A percentile compares a stretch with the other conserved stretches of the same genome.
phyloP scores from a whole-genome alignment of 208 protist species.

The Wallacemonas sp. region DNA sequence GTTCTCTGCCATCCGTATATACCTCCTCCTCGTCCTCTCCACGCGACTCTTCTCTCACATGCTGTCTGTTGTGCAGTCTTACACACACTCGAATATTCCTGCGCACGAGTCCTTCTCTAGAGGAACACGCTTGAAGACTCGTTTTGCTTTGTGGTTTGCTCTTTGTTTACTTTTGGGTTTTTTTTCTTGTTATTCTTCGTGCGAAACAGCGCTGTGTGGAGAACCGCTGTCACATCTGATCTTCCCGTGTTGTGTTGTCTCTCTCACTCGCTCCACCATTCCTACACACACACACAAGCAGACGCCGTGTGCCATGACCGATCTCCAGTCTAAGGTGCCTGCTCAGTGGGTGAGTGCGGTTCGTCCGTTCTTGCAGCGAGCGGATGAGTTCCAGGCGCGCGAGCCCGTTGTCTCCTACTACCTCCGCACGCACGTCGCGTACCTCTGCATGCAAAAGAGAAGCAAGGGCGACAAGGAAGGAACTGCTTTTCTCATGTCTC shows the following conservation, averaged over 20 bases:
- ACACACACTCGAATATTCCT: too few species aligned
- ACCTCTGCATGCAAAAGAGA: slow-evolving; percentile 44
- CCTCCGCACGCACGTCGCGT: slow-evolving; percentile 66
- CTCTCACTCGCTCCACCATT: not conserved
- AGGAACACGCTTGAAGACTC: too few species aligned
- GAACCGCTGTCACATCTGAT: too few species aligned
- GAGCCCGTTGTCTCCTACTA: slow-evolving; percentile 73
- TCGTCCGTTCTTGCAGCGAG: slow-evolving; percentile 68
- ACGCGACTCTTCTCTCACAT: too few species aligned
- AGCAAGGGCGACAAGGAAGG: slow-evolving; percentile 48
- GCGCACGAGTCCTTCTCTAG: too few species aligned
- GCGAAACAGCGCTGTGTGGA: too few species aligned
- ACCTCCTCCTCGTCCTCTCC: too few species aligned
- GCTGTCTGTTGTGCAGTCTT: too few species aligned
- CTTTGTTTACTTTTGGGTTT: slow-evolving; percentile 15
- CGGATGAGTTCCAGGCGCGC: slow-evolving; percentile 57
- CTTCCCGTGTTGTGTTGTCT: not conserved
- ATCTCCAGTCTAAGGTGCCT: slow-evolving; percentile 36
- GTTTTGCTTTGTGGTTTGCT: not conserved
- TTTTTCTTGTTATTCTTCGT: slow-evolving; percentile 6
- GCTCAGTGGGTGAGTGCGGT: slow-evolving; percentile 31
- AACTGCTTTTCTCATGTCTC: slow-evolving; percentile 41
- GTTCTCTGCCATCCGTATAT: not conserved
- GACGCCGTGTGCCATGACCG: too few species aligned
- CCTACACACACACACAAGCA: not conserved